phyloP scores from a whole-genome alignment of 2,329 filamentous ascomycete genomes.

The Microascus cirrosus region DNA sequence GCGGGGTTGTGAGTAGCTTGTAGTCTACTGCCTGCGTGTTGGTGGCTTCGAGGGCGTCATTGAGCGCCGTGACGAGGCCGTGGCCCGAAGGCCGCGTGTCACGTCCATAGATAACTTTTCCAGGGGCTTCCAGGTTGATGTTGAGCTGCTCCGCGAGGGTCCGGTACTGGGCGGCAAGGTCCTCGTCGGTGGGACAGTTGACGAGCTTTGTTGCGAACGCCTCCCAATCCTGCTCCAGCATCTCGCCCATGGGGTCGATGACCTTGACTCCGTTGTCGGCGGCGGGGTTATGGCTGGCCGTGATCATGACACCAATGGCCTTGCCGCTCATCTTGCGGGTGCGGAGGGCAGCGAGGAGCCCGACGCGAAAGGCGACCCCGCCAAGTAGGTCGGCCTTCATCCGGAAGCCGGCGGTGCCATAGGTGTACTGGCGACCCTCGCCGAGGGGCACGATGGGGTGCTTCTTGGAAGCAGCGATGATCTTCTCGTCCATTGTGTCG shows the following conservation, averaged over 20 bases:
- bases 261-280: constrained; percentile 90
- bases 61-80: constrained; percentile 66
- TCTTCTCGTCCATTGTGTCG: constrained; percentile 36
- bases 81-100: constrained; percentile 91
- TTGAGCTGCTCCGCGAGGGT: constrained; percentile 64
- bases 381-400: constrained; percentile 73
- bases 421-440: constrained; percentile 43
- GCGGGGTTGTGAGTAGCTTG: constrained; percentile 91
- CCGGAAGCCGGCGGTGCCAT: constrained; percentile 58
- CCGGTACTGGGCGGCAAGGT: constrained; percentile 66
- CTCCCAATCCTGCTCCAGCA: constrained; percentile 96
- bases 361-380: constrained; percentile 86
- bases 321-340: constrained; percentile 84
- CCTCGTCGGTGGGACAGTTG: constrained; percentile 67
- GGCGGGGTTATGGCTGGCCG: constrained; percentile 84
- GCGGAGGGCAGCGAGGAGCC: constrained; percentile 75
- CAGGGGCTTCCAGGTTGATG: constrained; percentile 58
- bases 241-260: constrained; percentile 94
- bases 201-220: constrained; percentile 77
- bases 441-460: constrained; percentile 39
- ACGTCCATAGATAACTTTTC: constrained; percentile 77
- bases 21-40: constrained; percentile 69
- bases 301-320: constrained; percentile 94
- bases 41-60: constrained; percentile 68
- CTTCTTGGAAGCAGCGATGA: constrained; percentile 50